These are phyloP conservation scores for Phytophthora multivora DNA, from an alignment of 352 stramenopile species.

Conservation along the genomic window DNA sequence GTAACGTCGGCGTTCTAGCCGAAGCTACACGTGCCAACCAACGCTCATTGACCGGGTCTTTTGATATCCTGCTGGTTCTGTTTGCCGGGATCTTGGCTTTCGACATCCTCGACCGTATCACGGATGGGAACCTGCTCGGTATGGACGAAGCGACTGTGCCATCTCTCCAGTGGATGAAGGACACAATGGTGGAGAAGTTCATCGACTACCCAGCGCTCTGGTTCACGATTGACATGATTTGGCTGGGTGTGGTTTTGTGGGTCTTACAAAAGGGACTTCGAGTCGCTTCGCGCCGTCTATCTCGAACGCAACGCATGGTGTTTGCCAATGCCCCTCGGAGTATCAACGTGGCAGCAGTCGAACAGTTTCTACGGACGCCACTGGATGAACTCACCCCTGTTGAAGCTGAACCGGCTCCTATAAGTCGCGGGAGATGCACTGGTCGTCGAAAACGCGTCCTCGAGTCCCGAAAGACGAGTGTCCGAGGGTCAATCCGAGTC, in stretches of 20 bases:
- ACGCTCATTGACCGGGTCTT: constrained; percentile 60
- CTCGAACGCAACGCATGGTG: constrained; percentile 45
- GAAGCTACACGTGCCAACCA: constrained; percentile 71
- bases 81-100: constrained; percentile 94
- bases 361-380: constrained; percentile 48
- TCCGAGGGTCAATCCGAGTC: constrained; percentile 61
- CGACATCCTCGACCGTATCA: constrained; percentile 95
- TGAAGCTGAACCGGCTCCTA: not conserved
- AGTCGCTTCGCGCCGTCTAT: constrained; percentile 45
- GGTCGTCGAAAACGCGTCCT: constrained; percentile 27
- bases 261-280: constrained; percentile 38
- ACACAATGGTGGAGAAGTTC: constrained; percentile 49
- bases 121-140: constrained; percentile 89
- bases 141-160: constrained; percentile 50
- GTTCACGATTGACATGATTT: constrained; percentile 53
- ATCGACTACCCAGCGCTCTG: constrained; percentile 49
- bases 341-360: constrained; percentile 63
- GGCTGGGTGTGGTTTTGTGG: constrained; percentile 50
- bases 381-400: constrained; percentile 4
- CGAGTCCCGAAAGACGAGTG: constrained; percentile 79
- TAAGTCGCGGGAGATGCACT: constrained; percentile 9
- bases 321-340: constrained; percentile 44
- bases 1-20: constrained; percentile 64
- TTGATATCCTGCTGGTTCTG: constrained; percentile 91
- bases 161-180: constrained; percentile 58